phyloP scores from a whole-genome alignment of 2,329 filamentous ascomycete genomes.

The Ilyonectria mors-panacis region DNA sequence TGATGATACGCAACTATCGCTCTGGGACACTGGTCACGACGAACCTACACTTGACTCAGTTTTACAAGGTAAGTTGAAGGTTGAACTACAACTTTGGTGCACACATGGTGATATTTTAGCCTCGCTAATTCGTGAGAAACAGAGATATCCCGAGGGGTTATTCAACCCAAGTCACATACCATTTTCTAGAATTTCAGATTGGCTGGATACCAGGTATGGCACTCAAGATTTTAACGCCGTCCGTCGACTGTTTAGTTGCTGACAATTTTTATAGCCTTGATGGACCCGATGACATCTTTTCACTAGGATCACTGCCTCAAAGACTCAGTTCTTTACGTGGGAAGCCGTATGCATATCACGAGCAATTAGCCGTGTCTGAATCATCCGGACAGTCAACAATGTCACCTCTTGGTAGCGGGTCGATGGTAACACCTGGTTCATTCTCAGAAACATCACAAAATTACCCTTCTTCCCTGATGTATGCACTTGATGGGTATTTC shows the following conservation, averaged over 20 bases:
- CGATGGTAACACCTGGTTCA: not conserved
- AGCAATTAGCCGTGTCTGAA: not conserved
- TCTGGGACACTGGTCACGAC: conserved; percentile 29
- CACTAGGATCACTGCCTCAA: conserved; percentile 10
- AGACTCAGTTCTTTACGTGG: conserved; percentile 18
- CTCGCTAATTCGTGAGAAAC: not conserved
- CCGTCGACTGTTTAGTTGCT: not conserved
- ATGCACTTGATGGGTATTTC: conserved; percentile 27
- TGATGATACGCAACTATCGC: conserved; percentile 29
- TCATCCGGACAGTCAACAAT: not conserved
- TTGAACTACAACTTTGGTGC: not conserved
- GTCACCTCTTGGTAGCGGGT: not conserved
- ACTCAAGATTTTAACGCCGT: not conserved
- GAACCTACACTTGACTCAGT: conserved; percentile 32
- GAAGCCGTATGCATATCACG: conserved; percentile 20
- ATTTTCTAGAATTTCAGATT: conserved; percentile 18
- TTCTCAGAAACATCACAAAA: conserved; percentile 6
- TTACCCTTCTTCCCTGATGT: not conserved
- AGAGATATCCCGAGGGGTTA: conserved; percentile 27
- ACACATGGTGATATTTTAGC: not conserved
- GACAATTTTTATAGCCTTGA: conserved; percentile 22
- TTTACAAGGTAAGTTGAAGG: conserved; percentile 21
- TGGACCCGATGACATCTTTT: conserved; percentile 29
- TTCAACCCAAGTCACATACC: conserved; percentile 33
- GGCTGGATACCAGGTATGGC: conserved; percentile 26